Conservation (phyloP, 2,329 filamentous ascomycete species). For the Monosporascus sp. region DNA sequence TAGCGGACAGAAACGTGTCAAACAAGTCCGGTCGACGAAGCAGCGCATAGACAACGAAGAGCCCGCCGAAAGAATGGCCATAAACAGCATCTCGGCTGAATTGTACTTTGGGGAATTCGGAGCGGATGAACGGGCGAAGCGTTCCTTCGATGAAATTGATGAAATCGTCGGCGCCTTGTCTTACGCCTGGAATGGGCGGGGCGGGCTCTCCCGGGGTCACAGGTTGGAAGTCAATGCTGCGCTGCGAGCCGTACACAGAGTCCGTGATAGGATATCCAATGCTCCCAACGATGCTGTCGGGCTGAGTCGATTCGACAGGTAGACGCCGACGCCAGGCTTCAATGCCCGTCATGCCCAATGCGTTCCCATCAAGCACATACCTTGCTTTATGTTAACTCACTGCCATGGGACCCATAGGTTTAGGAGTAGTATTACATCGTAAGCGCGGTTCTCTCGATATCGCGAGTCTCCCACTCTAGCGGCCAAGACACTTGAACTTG, state of each 20-base stretch:
- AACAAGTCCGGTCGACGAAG: slow-evolving; percentile 15
- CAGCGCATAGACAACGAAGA: slow-evolving; percentile 17
- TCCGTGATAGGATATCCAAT: slow-evolving; percentile 22
- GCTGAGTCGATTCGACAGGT: slow-evolving; percentile 15
- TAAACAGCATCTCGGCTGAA: slow-evolving; percentile 2
- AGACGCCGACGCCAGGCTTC: slow-evolving; percentile 20
- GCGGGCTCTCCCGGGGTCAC: slow-evolving; percentile 9
- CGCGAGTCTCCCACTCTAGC: slow-evolving; percentile 6
- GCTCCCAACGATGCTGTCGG: slow-evolving; percentile 19
- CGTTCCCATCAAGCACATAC: slow-evolving; percentile 23
- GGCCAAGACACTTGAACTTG: slow-evolving; percentile 12
- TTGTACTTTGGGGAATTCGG: slow-evolving; percentile 12
- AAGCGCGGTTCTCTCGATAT: neutral
- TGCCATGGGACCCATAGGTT: neutral
- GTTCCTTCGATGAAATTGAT: slow-evolving; percentile 15
- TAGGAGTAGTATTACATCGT: neutral
- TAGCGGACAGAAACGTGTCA: slow-evolving; percentile 19
- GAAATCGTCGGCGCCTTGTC: slow-evolving; percentile 14
- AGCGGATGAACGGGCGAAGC: slow-evolving; percentile 16
- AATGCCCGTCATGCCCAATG: slow-evolving; percentile 16
- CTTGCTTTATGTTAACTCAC: slow-evolving; percentile 2
- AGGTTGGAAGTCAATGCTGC: slow-evolving; percentile 19
- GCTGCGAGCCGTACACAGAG: slow-evolving; percentile 14
- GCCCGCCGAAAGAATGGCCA: slow-evolving; percentile 18
- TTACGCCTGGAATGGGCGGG: slow-evolving; percentile 1